Base-by-base conservation (phyloP, 2,329 filamentous ascomycete genomes). In the Alternaria rosae region DNA sequence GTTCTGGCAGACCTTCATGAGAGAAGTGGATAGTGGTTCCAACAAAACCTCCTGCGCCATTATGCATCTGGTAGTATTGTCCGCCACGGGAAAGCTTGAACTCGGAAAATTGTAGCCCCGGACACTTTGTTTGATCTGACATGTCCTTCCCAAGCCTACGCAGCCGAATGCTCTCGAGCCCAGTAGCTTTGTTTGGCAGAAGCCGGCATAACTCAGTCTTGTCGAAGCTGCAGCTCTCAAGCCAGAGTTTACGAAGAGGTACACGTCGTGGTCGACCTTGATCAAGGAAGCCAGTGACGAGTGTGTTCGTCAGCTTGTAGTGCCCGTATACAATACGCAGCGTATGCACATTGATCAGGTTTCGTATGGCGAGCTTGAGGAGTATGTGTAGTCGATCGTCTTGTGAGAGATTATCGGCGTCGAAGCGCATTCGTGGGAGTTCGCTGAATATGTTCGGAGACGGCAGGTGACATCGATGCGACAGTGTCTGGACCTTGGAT, bases 391-490 rank as follows among this genome's bases (percentile, higher is more conserved):
- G 78, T 6, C 81, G 72, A 3, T 64, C 61, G 61, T 84, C 82
- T 21, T 70, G 70, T 5, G 81, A 82, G 6, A 84, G 70, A 2
- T 74, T 80, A 17, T 74, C 73, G 21, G 72, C 71, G 23, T 79
- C 70, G 68, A 83, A 83, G 41, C 75, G 70, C 54, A 78, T 76
- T 28, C 69, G 66, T 7, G 81, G 81, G 2, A 84, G 72, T 55
- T 82, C 81, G 23, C 70, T 67, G 69, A 82, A 83, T 48, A 83
- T 81, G 28, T 78, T 78, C 0, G 82, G 82, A 3, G 79, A 76
- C 1, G 82, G 80, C 1, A 84, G 70, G 62, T 84, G 82, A 67
- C 82, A 84, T 23, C 80, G 79, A 67, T 84, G 82, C 11, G 78
- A 82, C 7, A 84, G 65, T 6, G 71, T 72, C 10, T 81, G 79